Evolutionary conservation across 768 basidiomycete genomes (phyloP), one percentile per base, ranked within the genome.

Genomic region (Agrocybe praecox): DNA sequence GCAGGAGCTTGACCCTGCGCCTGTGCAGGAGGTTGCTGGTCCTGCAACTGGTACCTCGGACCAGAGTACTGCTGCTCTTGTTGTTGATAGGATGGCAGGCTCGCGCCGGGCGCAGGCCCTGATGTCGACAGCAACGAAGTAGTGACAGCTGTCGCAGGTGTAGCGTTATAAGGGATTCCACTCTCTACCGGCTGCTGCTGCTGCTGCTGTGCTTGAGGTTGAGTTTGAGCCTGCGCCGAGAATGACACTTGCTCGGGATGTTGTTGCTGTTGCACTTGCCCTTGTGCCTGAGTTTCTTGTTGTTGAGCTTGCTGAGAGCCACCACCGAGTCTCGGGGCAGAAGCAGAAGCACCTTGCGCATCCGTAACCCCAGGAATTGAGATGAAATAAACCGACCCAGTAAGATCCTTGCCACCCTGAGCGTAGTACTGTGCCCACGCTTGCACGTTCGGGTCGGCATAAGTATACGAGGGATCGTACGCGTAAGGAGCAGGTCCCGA

Each of bases 341-440:
- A 6, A 40, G 14, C 36, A n/a, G 36, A 40, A 14, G n/a, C 45
- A 1, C 65, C 61, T 21, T 49, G 68, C 5, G 62, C 70, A 51
- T 83, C 84, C 62, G 83, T 87, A 44, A 93, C 77, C 2, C 90
- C 91, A 7, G 90, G 91, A 1, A 93, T 84, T 2, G 84, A 85
- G 48, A 88, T 71, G 63, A 94, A 94, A 72, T 94, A 94, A 36
- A 93, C 88, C 8, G 87, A 76, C 9, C 92, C 92, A 6, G 88
- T 84, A 0, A 77, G 69, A 56, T 93, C 92, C 46, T 72, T 82
- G 3, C 92, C 92, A 22, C 92, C 92, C 57, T 87, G 83, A 0
- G 87, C 86, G 66, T 94, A 94, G 70, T 94, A 94, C 62, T 86
- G 82, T 6, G 90, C 92, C 92, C 92, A 94, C 0, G 89, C 89